These are phyloP conservation scores for Clavispora carvajalis DNA, from an alignment of 805 yeast species.

Conservation along the genomic window DNA sequence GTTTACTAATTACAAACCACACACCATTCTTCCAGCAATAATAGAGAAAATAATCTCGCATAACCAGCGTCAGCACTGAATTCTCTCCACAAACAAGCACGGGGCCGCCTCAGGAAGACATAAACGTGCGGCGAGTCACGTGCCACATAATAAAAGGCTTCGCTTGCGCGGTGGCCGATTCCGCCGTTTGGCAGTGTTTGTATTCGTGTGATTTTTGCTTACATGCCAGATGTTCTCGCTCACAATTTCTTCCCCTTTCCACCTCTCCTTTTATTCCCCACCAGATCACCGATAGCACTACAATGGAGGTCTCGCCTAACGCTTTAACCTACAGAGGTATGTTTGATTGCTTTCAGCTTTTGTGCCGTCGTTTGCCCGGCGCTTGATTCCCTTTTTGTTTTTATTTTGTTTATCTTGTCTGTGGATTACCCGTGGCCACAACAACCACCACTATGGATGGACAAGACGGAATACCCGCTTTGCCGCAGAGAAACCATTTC, in stretches of 20 bases:
- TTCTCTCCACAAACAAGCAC: neutral
- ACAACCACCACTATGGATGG: too few relatives aligned
- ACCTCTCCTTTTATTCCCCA: constrained; percentile 4
- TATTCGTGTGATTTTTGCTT: neutral
- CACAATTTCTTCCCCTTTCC: constrained; percentile 2
- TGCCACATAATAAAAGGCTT: neutral
- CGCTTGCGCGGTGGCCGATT: neutral
- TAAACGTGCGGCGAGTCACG: neutral
- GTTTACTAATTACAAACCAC: too few relatives aligned
- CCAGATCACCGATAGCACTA: constrained; percentile 8
- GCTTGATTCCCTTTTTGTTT: neutral
- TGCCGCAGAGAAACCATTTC: too few relatives aligned
- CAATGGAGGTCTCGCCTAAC: constrained; percentile 69
- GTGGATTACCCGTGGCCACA: neutral
- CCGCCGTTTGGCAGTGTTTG: neutral
- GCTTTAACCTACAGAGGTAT: constrained; percentile 72
- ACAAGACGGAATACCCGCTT: too few relatives aligned
- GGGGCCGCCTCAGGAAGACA: neutral
- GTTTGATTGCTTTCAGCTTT: constrained; percentile 24
- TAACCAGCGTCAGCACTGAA: neutral
- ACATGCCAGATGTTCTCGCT: neutral
- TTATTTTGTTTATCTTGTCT: neutral
- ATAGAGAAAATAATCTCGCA: too few relatives aligned
- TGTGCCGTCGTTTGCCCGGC: neutral
- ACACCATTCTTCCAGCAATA: too few relatives aligned